A percentile compares a stretch with the other conserved stretches of the same genome.
Conservation (phyloP, 1,284 basidiomycete genomes). For the Malassezia slooffiae region DNA sequence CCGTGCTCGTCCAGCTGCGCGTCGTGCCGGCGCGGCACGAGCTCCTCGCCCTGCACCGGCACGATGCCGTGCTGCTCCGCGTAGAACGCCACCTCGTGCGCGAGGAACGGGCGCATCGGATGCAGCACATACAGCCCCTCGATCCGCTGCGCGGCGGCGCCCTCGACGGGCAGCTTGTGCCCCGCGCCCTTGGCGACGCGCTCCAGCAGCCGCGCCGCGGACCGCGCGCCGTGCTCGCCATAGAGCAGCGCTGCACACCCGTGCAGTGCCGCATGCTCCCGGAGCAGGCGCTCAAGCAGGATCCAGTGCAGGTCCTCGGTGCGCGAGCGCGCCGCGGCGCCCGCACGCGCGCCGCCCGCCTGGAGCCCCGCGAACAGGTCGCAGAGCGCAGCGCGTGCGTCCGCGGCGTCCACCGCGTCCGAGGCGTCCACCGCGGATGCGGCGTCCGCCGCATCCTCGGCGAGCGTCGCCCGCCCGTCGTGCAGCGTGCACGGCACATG, state of each 20-base stretch:
- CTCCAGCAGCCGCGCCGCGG: conserved; percentile 32
- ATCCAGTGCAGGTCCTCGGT: conserved; percentile 31
- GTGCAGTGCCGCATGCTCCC: conserved; percentile 15
- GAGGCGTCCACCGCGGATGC: too few relatives aligned
- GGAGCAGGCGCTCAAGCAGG: conserved; percentile 21
- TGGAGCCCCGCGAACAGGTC: conserved; percentile 22
- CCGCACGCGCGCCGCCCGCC: conserved; percentile 21
- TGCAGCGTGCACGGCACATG: background rate
- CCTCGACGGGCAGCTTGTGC: conserved; percentile 33
- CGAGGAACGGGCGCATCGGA: conserved; percentile 21
- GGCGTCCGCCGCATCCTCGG: too few relatives aligned
- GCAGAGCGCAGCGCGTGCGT: conserved; percentile 15
- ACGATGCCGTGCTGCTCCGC: conserved; percentile 14
- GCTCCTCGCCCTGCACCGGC: conserved; percentile 6
- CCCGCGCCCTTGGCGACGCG: conserved; percentile 33
- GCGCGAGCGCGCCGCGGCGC: conserved; percentile 26
- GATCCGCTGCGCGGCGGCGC: conserved; percentile 26
- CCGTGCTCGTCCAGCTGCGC: background rate
- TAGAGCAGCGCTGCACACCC: conserved; percentile 27
- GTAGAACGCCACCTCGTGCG: conserved; percentile 29
- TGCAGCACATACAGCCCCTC: conserved; percentile 19
- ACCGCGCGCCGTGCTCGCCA: conserved; percentile 24
- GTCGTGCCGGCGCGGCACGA: conserved; percentile 2
- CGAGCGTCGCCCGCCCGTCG: background rate
- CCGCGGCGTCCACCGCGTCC: too few relatives aligned